These are phyloP conservation scores for Penicillium fimorum DNA, from an alignment of 495 filamentous ascomycete genomes.

Conservation along the genomic window DNA sequence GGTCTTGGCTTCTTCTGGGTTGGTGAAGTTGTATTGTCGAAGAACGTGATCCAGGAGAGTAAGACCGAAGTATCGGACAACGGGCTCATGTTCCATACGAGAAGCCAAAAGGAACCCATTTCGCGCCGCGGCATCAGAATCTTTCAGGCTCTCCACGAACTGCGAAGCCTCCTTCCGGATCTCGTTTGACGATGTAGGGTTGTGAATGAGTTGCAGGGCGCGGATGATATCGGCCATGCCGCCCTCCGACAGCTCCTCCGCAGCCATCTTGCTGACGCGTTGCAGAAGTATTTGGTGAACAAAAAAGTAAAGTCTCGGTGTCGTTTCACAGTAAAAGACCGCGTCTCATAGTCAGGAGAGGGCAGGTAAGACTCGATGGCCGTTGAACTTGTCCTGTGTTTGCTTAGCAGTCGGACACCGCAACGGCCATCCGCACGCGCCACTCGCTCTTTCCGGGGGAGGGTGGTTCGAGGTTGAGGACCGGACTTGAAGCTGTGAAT, in stretches of 20 bases:
- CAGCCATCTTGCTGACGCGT: constrained; percentile 34
- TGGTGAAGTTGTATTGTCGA: constrained; percentile 74
- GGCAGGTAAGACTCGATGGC: constrained; percentile 15
- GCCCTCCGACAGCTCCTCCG: constrained; percentile 41
- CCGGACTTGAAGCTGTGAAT: neutral
- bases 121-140: constrained; percentile 69
- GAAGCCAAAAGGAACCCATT: constrained; percentile 84
- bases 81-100: constrained; percentile 65
- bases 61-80: constrained; percentile 90
- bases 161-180: constrained; percentile 77
- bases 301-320: neutral
- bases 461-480: neutral
- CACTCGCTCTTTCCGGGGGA: constrained; percentile 15
- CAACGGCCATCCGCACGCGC: constrained; percentile 27
- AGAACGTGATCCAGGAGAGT: constrained; percentile 86
- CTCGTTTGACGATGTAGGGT: constrained; percentile 75
- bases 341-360: constrained; percentile 10
- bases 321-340: constrained; percentile 1
- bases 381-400: constrained; percentile 26
- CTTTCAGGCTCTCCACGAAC: constrained; percentile 82
- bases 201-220: constrained; percentile 83
- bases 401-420: constrained; percentile 29
- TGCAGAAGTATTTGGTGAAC: constrained; percentile 1
- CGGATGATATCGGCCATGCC: constrained; percentile 62
- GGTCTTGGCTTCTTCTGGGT: constrained; percentile 57